Conservation (phyloP, 2,329 filamentous ascomycete genomes). For the Ceratocystis albifundus region DNA sequence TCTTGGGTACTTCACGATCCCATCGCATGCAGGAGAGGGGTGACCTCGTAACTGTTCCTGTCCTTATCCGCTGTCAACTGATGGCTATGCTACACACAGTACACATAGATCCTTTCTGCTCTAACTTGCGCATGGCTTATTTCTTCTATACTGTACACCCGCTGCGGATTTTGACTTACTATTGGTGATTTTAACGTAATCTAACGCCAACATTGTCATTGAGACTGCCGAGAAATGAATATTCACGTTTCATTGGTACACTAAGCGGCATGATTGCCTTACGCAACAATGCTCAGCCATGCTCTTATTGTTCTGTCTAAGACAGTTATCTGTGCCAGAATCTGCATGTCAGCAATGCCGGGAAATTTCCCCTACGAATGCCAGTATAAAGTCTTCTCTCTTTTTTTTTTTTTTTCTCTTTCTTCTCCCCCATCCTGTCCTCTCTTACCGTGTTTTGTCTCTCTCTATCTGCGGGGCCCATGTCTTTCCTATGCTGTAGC, state of each 20-base stretch:
- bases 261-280: background rate
- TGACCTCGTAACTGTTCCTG: slow-evolving; percentile 9
- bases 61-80: slow-evolving; percentile 11
- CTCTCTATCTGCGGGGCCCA: background rate
- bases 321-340: background rate
- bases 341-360: background rate
- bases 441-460: background rate
- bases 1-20: background rate
- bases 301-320: background rate
- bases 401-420: background rate
- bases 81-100: background rate
- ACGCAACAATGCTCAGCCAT: background rate
- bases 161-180: too few species aligned
- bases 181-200: background rate
- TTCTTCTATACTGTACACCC: background rate
- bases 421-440: background rate
- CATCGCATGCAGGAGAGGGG: background rate
- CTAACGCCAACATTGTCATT: background rate
- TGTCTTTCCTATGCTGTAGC: background rate
- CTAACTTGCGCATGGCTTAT: background rate
- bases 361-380: background rate
- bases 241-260: background rate
- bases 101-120: background rate
- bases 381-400: background rate
- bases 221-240: background rate